These are phyloP conservation scores for Umbilicus rupestris DNA, from an alignment of 164 flowering plant species.

Conservation along the genomic window DNA sequence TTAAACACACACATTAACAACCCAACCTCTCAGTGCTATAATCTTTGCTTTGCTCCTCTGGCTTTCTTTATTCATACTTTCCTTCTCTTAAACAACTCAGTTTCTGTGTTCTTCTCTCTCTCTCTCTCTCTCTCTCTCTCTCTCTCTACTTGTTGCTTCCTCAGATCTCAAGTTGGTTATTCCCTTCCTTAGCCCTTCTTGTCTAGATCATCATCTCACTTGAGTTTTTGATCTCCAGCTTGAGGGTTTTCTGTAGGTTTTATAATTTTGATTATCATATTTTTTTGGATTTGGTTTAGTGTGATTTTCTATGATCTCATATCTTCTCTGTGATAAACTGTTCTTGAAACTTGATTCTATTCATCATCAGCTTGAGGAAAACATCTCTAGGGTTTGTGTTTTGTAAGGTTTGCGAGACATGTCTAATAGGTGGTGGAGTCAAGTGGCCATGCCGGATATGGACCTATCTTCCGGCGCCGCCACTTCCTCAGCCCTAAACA, in stretches of 20 bases:
- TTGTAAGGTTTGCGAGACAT: background rate
- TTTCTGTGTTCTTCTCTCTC: background rate
- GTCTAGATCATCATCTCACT: background rate
- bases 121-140: background rate
- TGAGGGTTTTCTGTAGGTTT: background rate
- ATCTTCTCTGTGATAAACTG: background rate
- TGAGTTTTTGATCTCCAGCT: background rate
- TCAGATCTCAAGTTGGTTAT: background rate
- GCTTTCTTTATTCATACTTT: background rate
- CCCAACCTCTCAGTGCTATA: background rate
- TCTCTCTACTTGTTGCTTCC: background rate
- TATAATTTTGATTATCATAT: background rate
- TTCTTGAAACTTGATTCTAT: background rate
- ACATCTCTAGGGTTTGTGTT: background rate
- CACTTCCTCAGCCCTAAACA: conserved; percentile 1
- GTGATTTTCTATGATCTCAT: background rate
- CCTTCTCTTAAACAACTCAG: background rate
- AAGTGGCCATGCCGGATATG: conserved; percentile 11
- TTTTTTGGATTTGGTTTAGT: background rate
- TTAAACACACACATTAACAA: background rate
- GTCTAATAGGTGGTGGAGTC: conserved; percentile 14
- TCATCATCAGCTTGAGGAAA: background rate
- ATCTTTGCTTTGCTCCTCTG: background rate
- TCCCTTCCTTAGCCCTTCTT: background rate
- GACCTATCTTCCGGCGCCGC: background rate